Evolutionary conservation across 169 alveolate genomes (phyloP), one percentile per base, ranked within the genome.

Genomic region (Sarcocystis neurona): DNA sequence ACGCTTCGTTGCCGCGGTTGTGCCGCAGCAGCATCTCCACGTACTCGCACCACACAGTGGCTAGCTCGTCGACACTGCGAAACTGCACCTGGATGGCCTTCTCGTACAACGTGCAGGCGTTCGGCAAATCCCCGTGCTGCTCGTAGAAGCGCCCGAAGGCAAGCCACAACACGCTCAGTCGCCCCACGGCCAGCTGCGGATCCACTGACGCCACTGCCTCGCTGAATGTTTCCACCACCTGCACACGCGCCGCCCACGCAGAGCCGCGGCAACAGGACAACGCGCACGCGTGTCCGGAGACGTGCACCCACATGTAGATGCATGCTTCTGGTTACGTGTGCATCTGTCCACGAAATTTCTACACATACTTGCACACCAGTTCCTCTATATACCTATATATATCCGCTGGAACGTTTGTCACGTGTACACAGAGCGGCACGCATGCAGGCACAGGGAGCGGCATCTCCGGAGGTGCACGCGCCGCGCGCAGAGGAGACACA

Each of bases 81-180:
- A 79, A 93, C 46, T 89, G 75, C 60, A 93, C 96, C 72, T 93
- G 93, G 27, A 89, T 91, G 32, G 95, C 97, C 94, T 93, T 85
- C 53, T 89, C 94, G 84, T 66, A 94, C 15, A 94, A 68, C 34
- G 43, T 60, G 8, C 93, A 93, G 8, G 95, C 96, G 44, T 87
- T 92, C 47, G 82, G 92, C 30, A 95, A 30, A 74, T 95, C 97
- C 0, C 88, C 95, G 37, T 78, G 90, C 41, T 91, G 85, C 90
- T 94, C 96, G 89, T 94, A 95, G 91, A 88, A 93, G 44, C 92
- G 88, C 12, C 96, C 97, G 53, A 94, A 95, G n/a, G 93, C 92
- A 23, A 93, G 86, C 97, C 97, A 94, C 44, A 94, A 87, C 53
- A 92, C 94, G 44, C 94, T 85, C 20, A 93, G 88, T 50, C 95